Conservation (phyloP, 805 yeast genomes). For the Brettanomyces anomalus region DNA sequence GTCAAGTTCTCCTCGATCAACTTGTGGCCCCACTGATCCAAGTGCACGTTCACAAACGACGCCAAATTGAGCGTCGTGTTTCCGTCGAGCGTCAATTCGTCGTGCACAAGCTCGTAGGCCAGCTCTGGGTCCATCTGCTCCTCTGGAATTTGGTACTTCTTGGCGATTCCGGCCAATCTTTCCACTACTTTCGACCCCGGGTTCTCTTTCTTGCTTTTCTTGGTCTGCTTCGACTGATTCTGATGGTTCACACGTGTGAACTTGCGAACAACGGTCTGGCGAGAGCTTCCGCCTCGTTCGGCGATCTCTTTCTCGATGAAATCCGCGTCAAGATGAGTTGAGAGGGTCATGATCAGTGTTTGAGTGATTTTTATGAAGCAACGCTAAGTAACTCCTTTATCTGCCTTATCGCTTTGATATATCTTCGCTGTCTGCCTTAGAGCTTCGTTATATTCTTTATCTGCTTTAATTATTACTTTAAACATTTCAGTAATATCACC, state of each 20-base stretch:
- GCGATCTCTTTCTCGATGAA: conserved; percentile 29
- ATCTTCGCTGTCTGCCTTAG: too few species aligned
- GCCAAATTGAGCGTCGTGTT: conserved; percentile 79
- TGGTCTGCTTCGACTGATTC: neutral
- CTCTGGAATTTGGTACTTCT: conserved; percentile 55
- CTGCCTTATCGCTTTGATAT: too few species aligned
- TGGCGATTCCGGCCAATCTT: conserved; percentile 25
- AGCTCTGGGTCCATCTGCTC: conserved; percentile 41
- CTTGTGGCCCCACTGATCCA: conserved; percentile 42
- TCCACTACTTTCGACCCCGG: conserved; percentile 16
- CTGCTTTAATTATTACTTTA: too few species aligned
- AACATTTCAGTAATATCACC: too few species aligned
- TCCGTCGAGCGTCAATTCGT: conserved; percentile 77
- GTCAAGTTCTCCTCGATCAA: conserved; percentile 64
- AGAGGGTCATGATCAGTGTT: conserved; percentile 2
- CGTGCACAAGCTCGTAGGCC: conserved; percentile 57
- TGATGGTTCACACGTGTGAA: conserved; percentile 6
- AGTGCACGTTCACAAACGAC: conserved; percentile 74
- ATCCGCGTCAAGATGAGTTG: conserved; percentile 27
- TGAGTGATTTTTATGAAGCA: neutral
- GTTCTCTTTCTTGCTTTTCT: conserved; percentile 7
- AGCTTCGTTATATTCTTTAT: too few species aligned
- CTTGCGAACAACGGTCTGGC: conserved; percentile 8
- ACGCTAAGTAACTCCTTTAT: too few species aligned
- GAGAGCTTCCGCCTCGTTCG: conserved; percentile 6